These are phyloP conservation scores for Bipolaris gigantea DNA, from an alignment of 2,329 filamentous ascomycete species.

Conservation along the genomic window DNA sequence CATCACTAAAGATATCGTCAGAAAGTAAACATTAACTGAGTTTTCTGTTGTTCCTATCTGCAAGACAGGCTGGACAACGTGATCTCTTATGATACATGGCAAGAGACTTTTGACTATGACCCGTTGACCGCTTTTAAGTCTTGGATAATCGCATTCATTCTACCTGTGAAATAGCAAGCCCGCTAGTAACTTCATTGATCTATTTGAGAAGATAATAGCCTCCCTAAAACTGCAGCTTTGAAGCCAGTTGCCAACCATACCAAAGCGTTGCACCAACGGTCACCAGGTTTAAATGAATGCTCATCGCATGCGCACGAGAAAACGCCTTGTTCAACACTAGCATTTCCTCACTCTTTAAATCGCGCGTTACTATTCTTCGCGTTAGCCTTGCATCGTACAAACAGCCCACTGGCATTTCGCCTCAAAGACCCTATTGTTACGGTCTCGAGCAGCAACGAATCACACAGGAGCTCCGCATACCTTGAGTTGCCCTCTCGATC, in stretches of 20 bases:
- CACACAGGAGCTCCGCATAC: constrained; percentile 12
- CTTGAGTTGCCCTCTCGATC: constrained; percentile 39
- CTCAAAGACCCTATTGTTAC: neutral
- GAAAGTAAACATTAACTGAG: neutral
- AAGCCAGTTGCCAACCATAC: constrained; percentile 19
- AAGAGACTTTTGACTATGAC: neutral
- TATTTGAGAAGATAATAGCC: neutral
- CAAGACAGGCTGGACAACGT: too few species aligned
- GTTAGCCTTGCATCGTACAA: neutral
- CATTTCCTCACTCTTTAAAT: constrained; percentile 23
- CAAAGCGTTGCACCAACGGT: constrained; percentile 37
- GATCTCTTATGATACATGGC: neutral
- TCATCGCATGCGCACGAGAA: constrained; percentile 46
- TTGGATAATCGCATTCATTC: neutral
- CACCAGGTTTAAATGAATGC: constrained; percentile 49
- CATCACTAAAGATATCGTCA: neutral
- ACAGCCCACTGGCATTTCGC: neutral
- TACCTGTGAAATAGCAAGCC: too few species aligned
- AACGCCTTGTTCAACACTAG: constrained; percentile 40
- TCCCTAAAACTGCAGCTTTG: neutral
- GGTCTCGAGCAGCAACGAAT: neutral
- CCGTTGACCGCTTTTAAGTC: neutral
- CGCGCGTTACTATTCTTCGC: constrained; percentile 18
- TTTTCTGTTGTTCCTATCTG: neutral
- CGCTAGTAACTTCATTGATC: too few species aligned